Base-by-base conservation (phyloP, 768 basidiomycete species). In the Phanerochaete carnosa region DNA sequence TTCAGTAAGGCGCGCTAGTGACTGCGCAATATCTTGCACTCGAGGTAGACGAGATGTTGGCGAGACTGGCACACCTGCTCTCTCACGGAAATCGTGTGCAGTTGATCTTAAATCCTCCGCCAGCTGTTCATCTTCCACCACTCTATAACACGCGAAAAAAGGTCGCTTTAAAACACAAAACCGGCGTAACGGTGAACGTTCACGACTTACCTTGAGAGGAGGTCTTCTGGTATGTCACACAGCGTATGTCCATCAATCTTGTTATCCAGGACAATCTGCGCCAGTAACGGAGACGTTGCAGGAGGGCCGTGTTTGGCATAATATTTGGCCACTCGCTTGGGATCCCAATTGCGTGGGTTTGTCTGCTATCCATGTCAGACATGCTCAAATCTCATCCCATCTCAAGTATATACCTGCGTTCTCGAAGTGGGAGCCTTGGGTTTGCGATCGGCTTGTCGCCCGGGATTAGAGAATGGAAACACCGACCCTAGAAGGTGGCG, bases 201-300 rank as follows among this genome's bases (percentile, higher is more conserved):
- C 29, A 13, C 23, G 25, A 53, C 37, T 16, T 30, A 35, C 51
- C 53, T 16, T 1, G 23, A 29, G 30, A 50, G 11, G 22, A 45
- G 22, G 35, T 62, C 62, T 32, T 62, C 57, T 1, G 51, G 32
- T 54, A 43, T 46, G 33, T 55, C 56, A 8, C 53, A 25, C 6
- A 62, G 32, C 1, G 62, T 52, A n/a, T 50, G 51, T 13, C 57
- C 57, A 33, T 62, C 62, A 15, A 62, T 22, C 25, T 55, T 49
- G 23, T 59, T 54, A 16, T 62, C 62, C 1, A 62, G 26, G 13
- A 57, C 45, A 16, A 62, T 32, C 32, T 52, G 59, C 28, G 53
- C 53, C 23, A 62, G 30, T n/a, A 62, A 55, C 4, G 62, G 62
- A 2, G 62, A 62, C 22, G 50, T 62, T 23, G 33, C 57, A 12